phyloP scores from a whole-genome alignment of 805 yeast species.

The Candida arabinofermentans region DNA sequence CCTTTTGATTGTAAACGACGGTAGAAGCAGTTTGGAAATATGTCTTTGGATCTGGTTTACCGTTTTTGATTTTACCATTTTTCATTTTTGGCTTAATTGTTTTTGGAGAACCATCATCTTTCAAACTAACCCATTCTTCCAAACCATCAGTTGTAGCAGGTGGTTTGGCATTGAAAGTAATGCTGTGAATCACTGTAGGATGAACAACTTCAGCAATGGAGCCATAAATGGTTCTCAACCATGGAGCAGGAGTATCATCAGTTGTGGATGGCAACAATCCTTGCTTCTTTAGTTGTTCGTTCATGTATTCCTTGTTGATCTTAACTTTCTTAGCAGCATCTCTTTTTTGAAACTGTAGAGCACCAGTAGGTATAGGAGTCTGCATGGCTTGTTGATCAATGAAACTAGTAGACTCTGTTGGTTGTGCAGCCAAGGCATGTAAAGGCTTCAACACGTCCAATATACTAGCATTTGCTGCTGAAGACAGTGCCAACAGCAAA shows the following conservation, averaged over 20 bases:
- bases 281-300: conserved; percentile 23
- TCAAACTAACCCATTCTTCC: conserved; percentile 76
- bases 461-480: no score
- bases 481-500: no score
- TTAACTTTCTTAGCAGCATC: conserved; percentile 20
- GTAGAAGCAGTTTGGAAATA: conserved; percentile 72
- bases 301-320: conserved; percentile 24
- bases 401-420: no score
- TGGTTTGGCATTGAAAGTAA: conserved; percentile 64
- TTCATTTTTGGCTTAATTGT: conserved; percentile 75
- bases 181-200: conserved; percentile 61
- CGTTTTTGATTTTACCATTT: conserved; percentile 63
- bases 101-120: conserved; percentile 74
- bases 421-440: no score
- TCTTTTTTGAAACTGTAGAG: conserved; percentile 1
- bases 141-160: conserved; percentile 63
- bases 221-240: conserved; percentile 69
- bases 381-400: no score
- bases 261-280: conserved; percentile 10
- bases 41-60: conserved; percentile 68
- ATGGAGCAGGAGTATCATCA: conserved; percentile 51
- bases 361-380: background rate
- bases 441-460: no score
- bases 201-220: conserved; percentile 53
- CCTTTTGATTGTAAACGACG: conserved; percentile 50